These are phyloP conservation scores for Hypoxylon sp. DNA, from an alignment of 2,329 filamentous ascomycete species.

Conservation along the genomic window DNA sequence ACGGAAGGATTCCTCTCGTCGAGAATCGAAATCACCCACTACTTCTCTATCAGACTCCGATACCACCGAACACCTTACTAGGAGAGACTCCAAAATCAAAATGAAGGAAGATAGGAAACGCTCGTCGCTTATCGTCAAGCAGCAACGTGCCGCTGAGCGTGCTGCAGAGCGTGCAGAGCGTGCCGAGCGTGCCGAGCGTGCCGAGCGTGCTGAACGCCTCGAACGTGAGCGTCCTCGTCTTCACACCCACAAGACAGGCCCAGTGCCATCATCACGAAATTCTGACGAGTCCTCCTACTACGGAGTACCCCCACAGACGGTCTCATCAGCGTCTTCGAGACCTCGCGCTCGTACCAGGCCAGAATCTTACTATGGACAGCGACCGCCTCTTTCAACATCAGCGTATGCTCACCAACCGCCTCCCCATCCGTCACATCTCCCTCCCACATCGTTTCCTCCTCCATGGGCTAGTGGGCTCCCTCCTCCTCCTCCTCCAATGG, in stretches of 20 bases:
- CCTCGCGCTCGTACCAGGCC: conserved; percentile 61
- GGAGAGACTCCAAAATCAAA: conserved; percentile 47
- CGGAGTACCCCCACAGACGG: conserved; percentile 54
- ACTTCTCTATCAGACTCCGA: conserved; percentile 60
- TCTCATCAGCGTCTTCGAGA: conserved; percentile 53
- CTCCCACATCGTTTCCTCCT: conserved; percentile 49
- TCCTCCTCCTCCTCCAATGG: conserved; percentile 33
- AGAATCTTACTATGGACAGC: conserved; percentile 57
- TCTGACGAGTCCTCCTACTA: conserved; percentile 60
- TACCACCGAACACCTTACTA: conserved; percentile 57
- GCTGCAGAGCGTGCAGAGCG: neutral
- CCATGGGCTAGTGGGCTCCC: conserved; percentile 37
- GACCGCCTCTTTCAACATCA: conserved; percentile 57
- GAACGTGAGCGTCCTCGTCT: conserved; percentile 50
- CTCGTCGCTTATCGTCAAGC: conserved; percentile 46
- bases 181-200: neutral
- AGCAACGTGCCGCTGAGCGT: conserved; percentile 31
- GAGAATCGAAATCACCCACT: conserved; percentile 58
- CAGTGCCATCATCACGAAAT: conserved; percentile 53
- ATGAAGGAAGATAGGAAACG: conserved; percentile 54
- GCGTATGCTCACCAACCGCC: conserved; percentile 56
- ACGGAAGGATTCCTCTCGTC: conserved; percentile 59
- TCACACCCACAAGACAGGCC: conserved; percentile 58
- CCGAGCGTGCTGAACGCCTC: neutral
- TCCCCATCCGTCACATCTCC: conserved; percentile 50